Conservation (phyloP, 2,329 filamentous ascomycete genomes). For the Ophidiomyces ophidiicola region DNA sequence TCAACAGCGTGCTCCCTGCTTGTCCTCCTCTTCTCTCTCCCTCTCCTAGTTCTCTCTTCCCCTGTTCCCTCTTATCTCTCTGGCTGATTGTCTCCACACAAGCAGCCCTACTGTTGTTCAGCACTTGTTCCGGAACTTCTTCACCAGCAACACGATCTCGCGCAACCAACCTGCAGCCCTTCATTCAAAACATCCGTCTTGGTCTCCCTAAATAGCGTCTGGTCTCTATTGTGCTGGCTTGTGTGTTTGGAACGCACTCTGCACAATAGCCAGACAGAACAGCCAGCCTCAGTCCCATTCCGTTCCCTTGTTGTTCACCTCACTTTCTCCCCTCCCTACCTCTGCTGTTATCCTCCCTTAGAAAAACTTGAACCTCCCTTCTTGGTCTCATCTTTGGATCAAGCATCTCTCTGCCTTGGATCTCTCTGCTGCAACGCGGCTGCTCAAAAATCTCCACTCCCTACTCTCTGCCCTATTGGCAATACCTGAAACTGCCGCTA, state of each 20-base stretch:
- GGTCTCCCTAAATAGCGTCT: no score
- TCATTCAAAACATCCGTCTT: neutral
- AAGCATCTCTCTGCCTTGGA: neutral
- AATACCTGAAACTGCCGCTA: no score
- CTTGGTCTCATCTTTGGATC: neutral
- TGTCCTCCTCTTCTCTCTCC: neutral
- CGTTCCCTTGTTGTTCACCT: neutral
- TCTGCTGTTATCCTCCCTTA: neutral
- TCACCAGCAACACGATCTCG: neutral
- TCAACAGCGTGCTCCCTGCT: neutral
- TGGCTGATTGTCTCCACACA: neutral
- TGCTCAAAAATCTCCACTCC: no score
- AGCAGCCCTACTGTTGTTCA: neutral
- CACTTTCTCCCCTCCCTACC: neutral
- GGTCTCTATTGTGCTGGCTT: no score
- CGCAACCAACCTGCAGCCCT: neutral
- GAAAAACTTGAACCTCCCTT: neutral
- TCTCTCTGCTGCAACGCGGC: neutral
- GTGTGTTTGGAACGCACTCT: no score
- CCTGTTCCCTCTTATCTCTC: constrained; percentile 9
- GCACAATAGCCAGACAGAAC: no score
- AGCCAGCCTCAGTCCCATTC: neutral
- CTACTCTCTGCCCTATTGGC: no score
- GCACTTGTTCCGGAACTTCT: neutral
- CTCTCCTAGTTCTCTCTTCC: constrained; percentile 1